Conservation (phyloP, 129 eudicot genomes). For the Mikania micrantha region DNA sequence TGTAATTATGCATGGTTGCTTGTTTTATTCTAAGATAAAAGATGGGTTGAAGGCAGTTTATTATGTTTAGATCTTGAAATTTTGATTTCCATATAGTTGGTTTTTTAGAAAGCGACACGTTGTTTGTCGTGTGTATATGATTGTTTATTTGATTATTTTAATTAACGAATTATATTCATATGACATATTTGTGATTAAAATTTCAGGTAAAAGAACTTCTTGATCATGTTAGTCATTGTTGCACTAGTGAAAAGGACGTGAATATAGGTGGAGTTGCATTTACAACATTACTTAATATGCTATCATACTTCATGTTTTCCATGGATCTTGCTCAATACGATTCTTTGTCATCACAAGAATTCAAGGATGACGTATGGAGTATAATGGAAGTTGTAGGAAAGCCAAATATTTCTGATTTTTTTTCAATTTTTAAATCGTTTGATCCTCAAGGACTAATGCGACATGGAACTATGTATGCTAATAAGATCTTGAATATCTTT, state of each 20-base stretch:
- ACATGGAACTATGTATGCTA: background rate
- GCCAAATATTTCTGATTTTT: conserved; percentile 35
- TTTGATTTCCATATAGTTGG: no score
- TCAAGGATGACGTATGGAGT: conserved; percentile 26
- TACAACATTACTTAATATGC: conserved; percentile 35
- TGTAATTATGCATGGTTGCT: no score
- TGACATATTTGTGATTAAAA: background rate
- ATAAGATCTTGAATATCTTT: conserved; percentile 2
- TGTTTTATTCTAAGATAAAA: no score
- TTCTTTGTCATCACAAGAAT: conserved; percentile 26
- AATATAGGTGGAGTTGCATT: conserved; percentile 37
- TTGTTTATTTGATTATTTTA: background rate
- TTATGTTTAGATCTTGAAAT: no score
- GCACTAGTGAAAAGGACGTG: conserved; percentile 10
- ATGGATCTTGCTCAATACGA: conserved; percentile 25
- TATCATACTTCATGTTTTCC: conserved; percentile 48
- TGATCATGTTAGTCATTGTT: conserved; percentile 17
- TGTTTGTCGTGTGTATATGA: no score
- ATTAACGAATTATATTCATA: background rate
- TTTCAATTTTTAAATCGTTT: conserved; percentile 28
- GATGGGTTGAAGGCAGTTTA: no score
- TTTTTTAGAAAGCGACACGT: no score
- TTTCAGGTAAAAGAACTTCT: conserved; percentile 11
- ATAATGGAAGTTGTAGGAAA: conserved; percentile 19
- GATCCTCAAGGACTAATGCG: conserved; percentile 32